These are phyloP conservation scores for Apophysomyces elegans DNA, from an alignment of 371 early-diverging fungal species.

Conservation along the genomic window DNA sequence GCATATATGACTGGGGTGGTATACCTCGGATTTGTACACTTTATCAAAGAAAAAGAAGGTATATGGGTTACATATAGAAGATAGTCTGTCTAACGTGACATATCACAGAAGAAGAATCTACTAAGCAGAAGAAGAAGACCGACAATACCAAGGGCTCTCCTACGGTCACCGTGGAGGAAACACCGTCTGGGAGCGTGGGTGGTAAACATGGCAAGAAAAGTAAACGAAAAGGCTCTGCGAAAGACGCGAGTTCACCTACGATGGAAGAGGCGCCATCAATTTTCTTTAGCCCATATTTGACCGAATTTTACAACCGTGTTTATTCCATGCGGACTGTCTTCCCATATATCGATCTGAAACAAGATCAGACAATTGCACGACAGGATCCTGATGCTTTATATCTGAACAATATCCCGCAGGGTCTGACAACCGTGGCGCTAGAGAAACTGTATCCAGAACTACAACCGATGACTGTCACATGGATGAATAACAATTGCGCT, in stretches of 20 bases:
- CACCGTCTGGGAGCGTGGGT: too few relatives aligned
- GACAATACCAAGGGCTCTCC: conserved; percentile 14
- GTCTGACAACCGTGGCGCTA: conserved; percentile 38
- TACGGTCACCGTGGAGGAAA: too few relatives aligned
- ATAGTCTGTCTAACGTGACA: not conserved
- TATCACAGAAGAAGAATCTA: not conserved
- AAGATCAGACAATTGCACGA: conserved; percentile 38
- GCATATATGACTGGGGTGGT: conserved; percentile 85
- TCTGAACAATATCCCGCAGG: conserved; percentile 49
- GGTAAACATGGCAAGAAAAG: too few relatives aligned
- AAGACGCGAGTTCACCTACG: conserved; percentile 6
- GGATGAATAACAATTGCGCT: conserved; percentile 47
- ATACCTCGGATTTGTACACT: conserved; percentile 61
- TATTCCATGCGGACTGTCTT: conserved; percentile 54
- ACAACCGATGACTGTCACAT: conserved; percentile 43
- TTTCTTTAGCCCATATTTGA: conserved; percentile 23
- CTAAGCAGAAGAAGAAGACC: conserved; percentile 26
- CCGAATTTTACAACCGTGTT: conserved; percentile 48
- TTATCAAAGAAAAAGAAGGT: conserved; percentile 47
- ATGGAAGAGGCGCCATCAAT: conserved; percentile 19
- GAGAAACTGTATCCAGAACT: conserved; percentile 47
- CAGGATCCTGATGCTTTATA: conserved; percentile 41
- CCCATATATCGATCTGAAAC: conserved; percentile 51
- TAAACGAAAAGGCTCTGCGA: too few relatives aligned
- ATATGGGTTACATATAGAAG: not conserved